Evolutionary conservation across 2,329 filamentous ascomycete genomes (phyloP).

Genomic region (Coleophoma eucalyptorum): DNA sequence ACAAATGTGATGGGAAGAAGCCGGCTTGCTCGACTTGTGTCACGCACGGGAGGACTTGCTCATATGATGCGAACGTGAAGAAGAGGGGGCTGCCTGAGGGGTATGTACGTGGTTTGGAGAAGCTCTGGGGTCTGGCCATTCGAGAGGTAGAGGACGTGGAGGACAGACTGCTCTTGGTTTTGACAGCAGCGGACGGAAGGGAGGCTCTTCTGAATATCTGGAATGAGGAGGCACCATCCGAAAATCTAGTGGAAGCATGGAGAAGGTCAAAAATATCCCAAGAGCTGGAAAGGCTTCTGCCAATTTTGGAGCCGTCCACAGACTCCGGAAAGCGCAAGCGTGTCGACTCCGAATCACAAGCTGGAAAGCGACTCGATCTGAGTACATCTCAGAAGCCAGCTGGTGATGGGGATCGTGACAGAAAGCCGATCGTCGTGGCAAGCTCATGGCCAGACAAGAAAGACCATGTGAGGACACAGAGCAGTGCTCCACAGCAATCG

Average conservation of each 20-base stretch:
- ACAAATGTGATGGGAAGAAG: constrained; percentile 58
- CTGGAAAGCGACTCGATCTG: constrained; percentile 6
- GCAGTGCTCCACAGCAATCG: background rate
- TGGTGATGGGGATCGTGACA: constrained; percentile 3
- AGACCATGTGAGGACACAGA: constrained; percentile 1
- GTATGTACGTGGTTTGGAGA: constrained; percentile 70
- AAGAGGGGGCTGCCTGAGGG: constrained; percentile 78
- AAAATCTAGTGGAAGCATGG: constrained; percentile 24
- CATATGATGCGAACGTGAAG: constrained; percentile 70
- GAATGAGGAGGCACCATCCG: constrained; percentile 23
- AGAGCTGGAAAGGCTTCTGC: constrained; percentile 25
- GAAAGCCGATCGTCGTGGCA: constrained; percentile 2
- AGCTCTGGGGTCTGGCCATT: constrained; percentile 51
- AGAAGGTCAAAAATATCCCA: constrained; percentile 24
- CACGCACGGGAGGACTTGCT: constrained; percentile 45
- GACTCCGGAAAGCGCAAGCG: constrained; percentile 22
- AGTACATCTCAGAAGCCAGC: background rate
- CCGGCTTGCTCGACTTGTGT: constrained; percentile 61
- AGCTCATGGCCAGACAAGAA: constrained; percentile 4
- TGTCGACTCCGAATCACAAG: constrained; percentile 14
- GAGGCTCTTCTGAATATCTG: constrained; percentile 23
- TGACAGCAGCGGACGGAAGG: constrained; percentile 36
- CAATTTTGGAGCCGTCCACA: constrained; percentile 18
- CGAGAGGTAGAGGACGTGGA: constrained; percentile 44
- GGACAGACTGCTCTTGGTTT: constrained; percentile 38